Percentiles rank a stretch among this genome's conserved stretches.
phyloP scores from a whole-genome alignment of 2,329 filamentous ascomycete species.

The Balansia obtecta region DNA sequence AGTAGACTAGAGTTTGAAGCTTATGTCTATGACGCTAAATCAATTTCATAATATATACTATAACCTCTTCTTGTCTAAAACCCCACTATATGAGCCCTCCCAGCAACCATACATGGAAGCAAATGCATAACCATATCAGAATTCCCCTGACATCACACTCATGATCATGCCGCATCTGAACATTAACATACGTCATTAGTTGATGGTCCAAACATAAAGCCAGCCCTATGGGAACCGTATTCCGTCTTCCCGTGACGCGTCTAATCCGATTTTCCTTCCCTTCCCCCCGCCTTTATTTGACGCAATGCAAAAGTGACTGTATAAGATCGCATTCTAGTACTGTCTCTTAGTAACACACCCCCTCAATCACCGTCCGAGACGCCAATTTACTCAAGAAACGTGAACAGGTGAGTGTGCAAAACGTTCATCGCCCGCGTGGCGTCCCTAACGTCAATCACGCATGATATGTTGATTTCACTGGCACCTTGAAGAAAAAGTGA shows the following conservation, averaged over 20 bases:
- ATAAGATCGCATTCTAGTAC: background rate
- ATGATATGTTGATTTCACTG: constrained; percentile 98
- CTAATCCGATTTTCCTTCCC: too few species aligned
- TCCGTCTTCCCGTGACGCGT: too few species aligned
- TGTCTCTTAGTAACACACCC: background rate
- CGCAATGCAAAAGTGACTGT: background rate
- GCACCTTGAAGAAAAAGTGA: constrained; percentile 46
- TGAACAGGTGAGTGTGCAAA: constrained; percentile 92
- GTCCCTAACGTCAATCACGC: constrained; percentile 85
- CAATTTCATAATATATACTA: background rate
- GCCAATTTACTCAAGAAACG: constrained; percentile 61
- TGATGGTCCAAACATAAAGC: background rate
- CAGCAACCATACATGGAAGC: background rate
- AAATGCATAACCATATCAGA: background rate
- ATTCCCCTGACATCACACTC: background rate
- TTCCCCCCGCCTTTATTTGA: too few species aligned
- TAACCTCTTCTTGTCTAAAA: background rate
- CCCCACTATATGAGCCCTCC: background rate
- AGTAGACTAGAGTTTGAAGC: too few species aligned
- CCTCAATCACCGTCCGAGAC: background rate
- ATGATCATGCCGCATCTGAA: background rate
- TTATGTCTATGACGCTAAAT: background rate
- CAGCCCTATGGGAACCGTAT: too few species aligned
- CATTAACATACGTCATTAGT: background rate
- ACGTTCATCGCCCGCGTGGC: constrained; percentile 92